Evolutionary conservation across 257 asterid genomes (phyloP).

Genomic region (Voacanga thouarsii): DNA sequence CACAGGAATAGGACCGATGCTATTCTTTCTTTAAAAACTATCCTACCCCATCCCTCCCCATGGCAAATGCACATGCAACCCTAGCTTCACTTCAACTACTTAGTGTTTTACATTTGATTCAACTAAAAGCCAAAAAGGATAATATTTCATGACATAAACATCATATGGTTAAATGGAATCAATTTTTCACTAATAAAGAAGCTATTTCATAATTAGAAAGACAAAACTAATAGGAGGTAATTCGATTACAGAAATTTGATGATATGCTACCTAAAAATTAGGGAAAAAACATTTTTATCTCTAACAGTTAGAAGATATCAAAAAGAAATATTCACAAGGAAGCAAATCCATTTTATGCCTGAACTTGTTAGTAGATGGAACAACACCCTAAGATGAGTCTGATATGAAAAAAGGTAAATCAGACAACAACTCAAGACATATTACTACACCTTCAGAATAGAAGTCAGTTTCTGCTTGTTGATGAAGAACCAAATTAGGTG

Average conservation of each 20-base stretch:
- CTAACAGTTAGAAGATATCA: background rate
- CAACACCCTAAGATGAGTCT: no score
- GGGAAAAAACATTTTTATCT: background rate
- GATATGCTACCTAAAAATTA: background rate
- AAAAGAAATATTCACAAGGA: background rate
- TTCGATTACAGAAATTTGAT: background rate
- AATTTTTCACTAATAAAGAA: background rate
- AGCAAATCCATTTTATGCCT: background rate
- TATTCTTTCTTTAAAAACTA: no score
- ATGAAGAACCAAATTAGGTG: no score
- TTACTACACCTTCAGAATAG: no score
- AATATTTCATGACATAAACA: background rate
- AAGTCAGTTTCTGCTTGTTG: no score
- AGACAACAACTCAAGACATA: background rate
- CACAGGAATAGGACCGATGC: no score
- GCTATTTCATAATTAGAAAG: background rate
- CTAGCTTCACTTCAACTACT: no score
- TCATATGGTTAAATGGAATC: background rate
- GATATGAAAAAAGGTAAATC: constrained; percentile 1
- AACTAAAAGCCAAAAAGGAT: background rate
- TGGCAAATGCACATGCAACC: no score
- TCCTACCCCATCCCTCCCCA: no score
- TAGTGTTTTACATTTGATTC: constrained; percentile 5
- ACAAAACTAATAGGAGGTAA: no score
- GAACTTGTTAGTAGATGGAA: no score